phyloP scores from a whole-genome alignment of 2,329 filamentous ascomycete species.

The Helotiales sp. region DNA sequence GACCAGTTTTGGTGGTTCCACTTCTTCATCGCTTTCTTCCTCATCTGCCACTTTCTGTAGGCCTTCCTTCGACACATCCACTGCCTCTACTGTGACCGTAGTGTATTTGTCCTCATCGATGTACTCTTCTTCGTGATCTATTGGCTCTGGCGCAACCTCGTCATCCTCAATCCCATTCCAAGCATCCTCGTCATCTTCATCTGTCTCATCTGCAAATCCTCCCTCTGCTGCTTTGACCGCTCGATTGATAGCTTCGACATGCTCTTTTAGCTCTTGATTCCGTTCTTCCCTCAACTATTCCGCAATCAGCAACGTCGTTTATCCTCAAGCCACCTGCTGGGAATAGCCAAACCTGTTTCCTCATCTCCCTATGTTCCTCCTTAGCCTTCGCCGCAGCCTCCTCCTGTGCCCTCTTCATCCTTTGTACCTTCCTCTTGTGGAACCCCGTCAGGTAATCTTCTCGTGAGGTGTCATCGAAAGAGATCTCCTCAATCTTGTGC shows the following conservation, averaged over 20 bases:
- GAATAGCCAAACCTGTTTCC: conserved; percentile 66
- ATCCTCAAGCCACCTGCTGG: neutral
- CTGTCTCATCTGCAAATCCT: conserved; percentile 41
- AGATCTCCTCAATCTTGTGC: conserved; percentile 71
- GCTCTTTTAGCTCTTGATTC: conserved; percentile 76
- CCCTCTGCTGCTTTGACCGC: conserved; percentile 38
- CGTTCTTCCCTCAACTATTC: conserved; percentile 78
- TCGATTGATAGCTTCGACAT: conserved; percentile 73
- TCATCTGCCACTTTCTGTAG: conserved; percentile 54
- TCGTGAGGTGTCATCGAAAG: conserved; percentile 77
- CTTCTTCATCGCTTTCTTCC: conserved; percentile 36
- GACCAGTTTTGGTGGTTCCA: conserved; percentile 37
- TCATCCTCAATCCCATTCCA: conserved; percentile 67
- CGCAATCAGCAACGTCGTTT: neutral
- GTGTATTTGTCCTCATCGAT: conserved; percentile 96
- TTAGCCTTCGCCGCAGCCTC: conserved; percentile 74
- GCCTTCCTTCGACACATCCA: conserved; percentile 75
- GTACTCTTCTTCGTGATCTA: conserved; percentile 86
- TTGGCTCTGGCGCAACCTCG: conserved; percentile 44
- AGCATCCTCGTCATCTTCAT: conserved; percentile 50
- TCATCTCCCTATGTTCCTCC: conserved; percentile 71
- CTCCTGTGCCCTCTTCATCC: conserved; percentile 83
- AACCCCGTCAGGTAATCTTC: conserved; percentile 92
- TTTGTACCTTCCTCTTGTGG: conserved; percentile 89
- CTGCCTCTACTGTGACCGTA: conserved; percentile 88